Evolutionary conservation across 2,329 filamentous ascomycete genomes (phyloP), one percentile per base, ranked within the genome.

Genomic region (Bipolaris sorokiniana): DNA sequence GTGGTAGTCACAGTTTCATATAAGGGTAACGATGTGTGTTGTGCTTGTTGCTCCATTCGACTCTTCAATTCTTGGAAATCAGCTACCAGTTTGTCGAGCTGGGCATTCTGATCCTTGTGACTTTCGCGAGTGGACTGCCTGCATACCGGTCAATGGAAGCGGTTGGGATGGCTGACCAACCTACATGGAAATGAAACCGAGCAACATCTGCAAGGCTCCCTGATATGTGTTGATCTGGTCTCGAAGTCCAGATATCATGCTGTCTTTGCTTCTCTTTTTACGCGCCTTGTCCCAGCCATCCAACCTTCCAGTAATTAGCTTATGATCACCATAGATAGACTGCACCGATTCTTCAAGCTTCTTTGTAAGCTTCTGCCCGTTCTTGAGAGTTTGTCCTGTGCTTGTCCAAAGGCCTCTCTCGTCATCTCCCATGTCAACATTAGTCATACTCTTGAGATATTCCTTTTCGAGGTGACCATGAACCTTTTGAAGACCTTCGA

Each of bases 221-320:
- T 50, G 48, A 31, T 50, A 50, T 22, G 48, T 50, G 26, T 42
- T 42, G 23, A 50, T 50, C 23, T 50, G 48, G 18, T 50, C 48
- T 42, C 48, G 38, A 20, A 50, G 37, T 42, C 37, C 48, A 42
- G 48, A 50, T 11, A 50, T 50, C 36, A 50, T 50, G 48, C 23
- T 9, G 26, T 40, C 36, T 50, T 50, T 50, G 37, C 23, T 42
- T 50, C 16, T 41, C 26, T 42, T 50, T 22, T 18, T 41, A 22
- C 23, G 48, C 37, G 36, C 16, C 13, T 50, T 50, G 2, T 41
- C 37, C 23, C 23, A 42, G 15, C 48, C 37, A 34, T 50, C 37
- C 3, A 41, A 31, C 26, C 26, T 50, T 10, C 48, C 26, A 42
- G 48, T 50, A 11, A 31, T 11, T n/a, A 34, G 23, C 20, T 33